Percentiles rank a stretch among this genome's conserved stretches.
Conservation (phyloP, 2,329 filamentous ascomycete species). For the Eurotiales sp. region DNA sequence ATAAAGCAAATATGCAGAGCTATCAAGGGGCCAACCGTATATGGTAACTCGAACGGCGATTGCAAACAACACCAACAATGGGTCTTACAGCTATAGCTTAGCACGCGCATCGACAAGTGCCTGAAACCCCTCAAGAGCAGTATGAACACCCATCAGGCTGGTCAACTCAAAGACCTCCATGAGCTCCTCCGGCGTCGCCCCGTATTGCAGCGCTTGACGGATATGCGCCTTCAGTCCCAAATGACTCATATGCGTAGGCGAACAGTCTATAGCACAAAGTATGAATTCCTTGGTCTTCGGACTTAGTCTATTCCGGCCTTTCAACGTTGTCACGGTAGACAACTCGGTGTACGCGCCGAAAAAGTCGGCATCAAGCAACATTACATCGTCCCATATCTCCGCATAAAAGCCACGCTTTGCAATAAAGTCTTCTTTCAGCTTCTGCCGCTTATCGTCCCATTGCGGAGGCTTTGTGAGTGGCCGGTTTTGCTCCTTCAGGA, state of each 20-base stretch:
- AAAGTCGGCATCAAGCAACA: conserved; percentile 43
- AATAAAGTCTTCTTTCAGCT: conserved; percentile 42
- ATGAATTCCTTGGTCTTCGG: conserved; percentile 45
- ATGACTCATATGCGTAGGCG: conserved; percentile 47
- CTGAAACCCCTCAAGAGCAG: neutral
- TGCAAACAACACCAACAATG: no score
- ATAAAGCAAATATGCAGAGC: no score
- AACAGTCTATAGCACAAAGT: conserved; percentile 48
- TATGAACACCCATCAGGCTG: conserved; percentile 7
- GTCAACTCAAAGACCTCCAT: conserved; percentile 49
- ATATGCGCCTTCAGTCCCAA: conserved; percentile 49
- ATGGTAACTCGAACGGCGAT: no score
- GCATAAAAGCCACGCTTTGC: conserved; percentile 48
- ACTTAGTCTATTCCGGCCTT: neutral
- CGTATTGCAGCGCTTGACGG: conserved; percentile 46
- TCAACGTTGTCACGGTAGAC: conserved; percentile 35
- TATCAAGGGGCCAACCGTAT: no score
- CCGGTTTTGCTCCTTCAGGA: conserved; percentile 39
- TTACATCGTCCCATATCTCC: conserved; percentile 22
- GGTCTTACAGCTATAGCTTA: no score
- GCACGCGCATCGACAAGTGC: no score
- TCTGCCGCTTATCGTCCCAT: conserved; percentile 30
- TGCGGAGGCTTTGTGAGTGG: conserved; percentile 26
- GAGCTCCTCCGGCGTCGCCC: conserved; percentile 46
- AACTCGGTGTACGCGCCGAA: conserved; percentile 48